phyloP scores from a whole-genome alignment of 2,329 filamentous ascomycete genomes.

The Tricladium varicosporioides region DNA sequence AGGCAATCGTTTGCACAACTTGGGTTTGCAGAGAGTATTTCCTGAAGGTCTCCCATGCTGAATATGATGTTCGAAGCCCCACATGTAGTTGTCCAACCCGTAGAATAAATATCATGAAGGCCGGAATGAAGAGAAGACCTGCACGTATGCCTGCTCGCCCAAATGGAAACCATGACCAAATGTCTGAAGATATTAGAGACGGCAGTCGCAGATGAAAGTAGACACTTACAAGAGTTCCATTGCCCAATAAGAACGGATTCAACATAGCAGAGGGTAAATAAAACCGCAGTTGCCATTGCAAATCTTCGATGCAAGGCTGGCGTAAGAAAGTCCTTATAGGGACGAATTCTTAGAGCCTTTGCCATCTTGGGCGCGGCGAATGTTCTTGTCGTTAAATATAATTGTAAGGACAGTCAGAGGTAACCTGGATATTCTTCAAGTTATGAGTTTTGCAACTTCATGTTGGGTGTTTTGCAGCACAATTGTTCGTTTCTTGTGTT shows the following conservation, averaged over 20 bases:
- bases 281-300: conserved; percentile 68
- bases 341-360: conserved; percentile 33
- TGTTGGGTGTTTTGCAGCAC: conserved; percentile 16
- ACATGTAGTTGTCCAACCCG: conserved; percentile 82
- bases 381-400: neutral
- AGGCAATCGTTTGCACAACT: conserved; percentile 67
- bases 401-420: conserved; percentile 20
- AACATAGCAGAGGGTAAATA: conserved; percentile 70
- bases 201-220: neutral
- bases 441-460: conserved; percentile 17
- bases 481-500: conserved; percentile 20
- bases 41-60: conserved; percentile 62
- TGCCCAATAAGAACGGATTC: conserved; percentile 68
- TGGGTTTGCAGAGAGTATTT: conserved; percentile 52
- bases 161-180: conserved; percentile 87
- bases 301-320: conserved; percentile 86
- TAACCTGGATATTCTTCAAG: neutral
- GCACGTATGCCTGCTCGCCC: conserved; percentile 74
- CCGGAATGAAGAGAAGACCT: conserved; percentile 71
- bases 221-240: conserved; percentile 64
- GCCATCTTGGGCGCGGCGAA: conserved; percentile 27
- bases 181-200: conserved; percentile 45
- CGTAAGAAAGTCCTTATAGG: conserved; percentile 74
- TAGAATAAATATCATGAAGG: conserved; percentile 76
- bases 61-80: conserved; percentile 68